Conservation (phyloP, 2,329 filamentous ascomycete genomes). For the Plectosphaerella plurivora region DNA sequence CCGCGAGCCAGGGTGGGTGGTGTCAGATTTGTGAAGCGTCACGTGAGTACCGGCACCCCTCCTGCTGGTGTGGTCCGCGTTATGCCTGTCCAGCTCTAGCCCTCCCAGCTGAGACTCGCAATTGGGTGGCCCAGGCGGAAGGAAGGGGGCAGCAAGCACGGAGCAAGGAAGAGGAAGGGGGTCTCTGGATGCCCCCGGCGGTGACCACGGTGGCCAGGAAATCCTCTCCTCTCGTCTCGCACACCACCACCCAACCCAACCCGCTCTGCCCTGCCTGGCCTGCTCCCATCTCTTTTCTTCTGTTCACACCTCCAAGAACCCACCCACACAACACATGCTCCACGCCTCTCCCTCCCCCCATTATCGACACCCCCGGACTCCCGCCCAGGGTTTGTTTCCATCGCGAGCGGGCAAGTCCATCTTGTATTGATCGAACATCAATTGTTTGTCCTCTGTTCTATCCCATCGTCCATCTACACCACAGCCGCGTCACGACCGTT, state of each 20-base stretch:
- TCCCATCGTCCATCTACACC: constrained; percentile 4
- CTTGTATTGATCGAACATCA: not conserved
- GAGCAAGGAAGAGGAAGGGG: not conserved
- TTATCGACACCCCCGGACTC: constrained; percentile 34
- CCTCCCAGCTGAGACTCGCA: no score
- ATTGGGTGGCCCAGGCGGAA: no score
- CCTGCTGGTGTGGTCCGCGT: no score
- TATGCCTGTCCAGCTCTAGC: no score
- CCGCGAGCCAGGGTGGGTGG: no score
- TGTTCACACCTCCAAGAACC: constrained; percentile 20
- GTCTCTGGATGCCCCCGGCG: constrained; percentile 1
- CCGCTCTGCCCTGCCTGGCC: constrained; percentile 8
- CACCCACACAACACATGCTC: constrained; percentile 23
- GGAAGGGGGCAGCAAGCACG: no score
- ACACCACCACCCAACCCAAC: constrained; percentile 14
- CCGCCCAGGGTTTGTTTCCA: constrained; percentile 11
- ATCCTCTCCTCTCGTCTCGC: constrained; percentile 7
- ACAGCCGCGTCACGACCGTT: constrained; percentile 4
- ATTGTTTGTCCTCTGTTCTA: constrained; percentile 10
- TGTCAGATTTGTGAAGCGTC: no score
- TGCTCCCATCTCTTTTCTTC: constrained; percentile 16
- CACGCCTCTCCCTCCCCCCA: constrained; percentile 32
- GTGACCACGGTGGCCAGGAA: constrained; percentile 4
- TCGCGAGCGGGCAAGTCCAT: not conserved
- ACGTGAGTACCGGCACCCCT: no score